phyloP scores from a whole-genome alignment of 768 basidiomycete species.

The Termitomyces sp. region DNA sequence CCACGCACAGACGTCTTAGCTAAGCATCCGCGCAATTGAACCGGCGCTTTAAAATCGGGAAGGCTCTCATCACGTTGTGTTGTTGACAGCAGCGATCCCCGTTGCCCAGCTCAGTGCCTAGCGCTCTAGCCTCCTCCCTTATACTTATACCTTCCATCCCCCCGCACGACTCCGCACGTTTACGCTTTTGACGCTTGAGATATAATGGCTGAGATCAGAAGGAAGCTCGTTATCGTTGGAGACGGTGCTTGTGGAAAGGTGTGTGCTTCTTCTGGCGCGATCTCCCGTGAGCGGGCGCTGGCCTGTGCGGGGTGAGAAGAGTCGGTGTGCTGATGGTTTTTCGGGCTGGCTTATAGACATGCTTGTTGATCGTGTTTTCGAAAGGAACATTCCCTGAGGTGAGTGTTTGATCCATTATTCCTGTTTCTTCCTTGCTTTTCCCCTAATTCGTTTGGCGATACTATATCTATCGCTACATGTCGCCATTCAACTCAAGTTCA shows the following conservation, averaged over 20 bases:
- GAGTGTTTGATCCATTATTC: slow-evolving; percentile 15
- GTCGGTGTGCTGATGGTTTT: slow-evolving; percentile 6
- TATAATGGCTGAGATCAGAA: slow-evolving; percentile 92
- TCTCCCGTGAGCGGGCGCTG: neutral
- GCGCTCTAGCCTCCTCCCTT: slow-evolving; percentile 1
- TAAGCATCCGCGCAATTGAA: slow-evolving; percentile 13
- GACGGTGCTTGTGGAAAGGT: slow-evolving; percentile 98
- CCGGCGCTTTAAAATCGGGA: slow-evolving; percentile 20
- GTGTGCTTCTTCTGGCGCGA: neutral
- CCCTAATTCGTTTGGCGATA: neutral
- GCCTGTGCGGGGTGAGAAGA: neutral
- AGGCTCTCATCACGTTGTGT: slow-evolving; percentile 12
- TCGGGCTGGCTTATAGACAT: slow-evolving; percentile 51
- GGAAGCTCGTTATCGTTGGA: slow-evolving; percentile 98
- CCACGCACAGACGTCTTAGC: slow-evolving; percentile 23
- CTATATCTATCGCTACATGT: no score
- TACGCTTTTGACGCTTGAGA: neutral
- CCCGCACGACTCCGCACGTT: neutral
- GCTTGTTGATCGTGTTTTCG: slow-evolving; percentile 93
- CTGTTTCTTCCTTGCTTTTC: neutral
- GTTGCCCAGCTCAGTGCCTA: slow-evolving; percentile 7
- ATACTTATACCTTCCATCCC: neutral
- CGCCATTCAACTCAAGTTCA: neutral
- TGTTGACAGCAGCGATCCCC: slow-evolving; percentile 15
- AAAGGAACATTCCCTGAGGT: slow-evolving; percentile 97